Evolutionary conservation across 202 grass and related monocot genomes (phyloP), one percentile per base, ranked within the genome.

Genomic region (Bolboschoenoplectus hybrid): DNA sequence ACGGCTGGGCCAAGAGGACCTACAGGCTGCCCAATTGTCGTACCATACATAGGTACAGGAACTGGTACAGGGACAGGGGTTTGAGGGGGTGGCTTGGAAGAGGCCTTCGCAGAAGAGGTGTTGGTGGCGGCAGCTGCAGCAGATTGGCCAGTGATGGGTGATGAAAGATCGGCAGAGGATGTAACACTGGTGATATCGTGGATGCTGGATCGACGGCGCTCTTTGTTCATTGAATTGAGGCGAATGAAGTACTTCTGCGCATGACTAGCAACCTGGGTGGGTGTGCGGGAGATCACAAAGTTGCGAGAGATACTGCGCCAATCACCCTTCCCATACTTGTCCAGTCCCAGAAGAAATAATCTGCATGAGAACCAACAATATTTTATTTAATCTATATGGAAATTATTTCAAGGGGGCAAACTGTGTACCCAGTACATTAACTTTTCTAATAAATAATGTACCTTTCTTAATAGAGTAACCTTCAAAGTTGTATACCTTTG

Each of bases 211-310:
- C 97, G 89, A 34, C 97, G 87, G 40, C 97, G 91, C 35, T 99
- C 97, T 85, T 92, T 99, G 82, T 97, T 99, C 89, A 99, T 93
- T 1, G 97, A 99, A 71, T 94, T 99, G 40, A 93, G 84, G 14
- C 97, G 93, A 74, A 97, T 99, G 66, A 99, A 99, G 77, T 99
- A 99, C 72, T 99, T 99, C 87, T 99, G 97, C 0, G 97, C 97
- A 53, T 99, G 97, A 55, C 93, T 97, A 55, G 97, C 97, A 40
- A 99, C 97, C 87, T 99, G 97, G 5, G 97, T 99, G 1, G 93
- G 97, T 1, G 97, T 99, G 83, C 97, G 93, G 43, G 97, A 99
- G 87, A 99, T 99, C 58, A 99, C 97, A 75, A 97, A 99, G 87
- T 99, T 99, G 2, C 97, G 88, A 51, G 97, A 99, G 80, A 99